phyloP scores from a whole-genome alignment of 345 rosid genomes.

The Eucalyptus tenuipes region DNA sequence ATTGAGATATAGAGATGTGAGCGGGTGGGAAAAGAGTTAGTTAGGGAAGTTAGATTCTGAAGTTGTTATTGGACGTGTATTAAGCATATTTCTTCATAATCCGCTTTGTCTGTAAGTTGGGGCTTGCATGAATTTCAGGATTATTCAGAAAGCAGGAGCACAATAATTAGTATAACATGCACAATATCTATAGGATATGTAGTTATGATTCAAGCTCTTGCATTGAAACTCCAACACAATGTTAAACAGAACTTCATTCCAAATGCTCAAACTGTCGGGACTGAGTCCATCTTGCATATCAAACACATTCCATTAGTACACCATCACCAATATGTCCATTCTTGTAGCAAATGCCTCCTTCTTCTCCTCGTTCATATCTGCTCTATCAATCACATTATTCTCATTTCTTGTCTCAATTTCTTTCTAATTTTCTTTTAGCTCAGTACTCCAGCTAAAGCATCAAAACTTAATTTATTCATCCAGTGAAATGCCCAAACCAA shows the following conservation, averaged over 20 bases:
- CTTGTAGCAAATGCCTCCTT: neutral
- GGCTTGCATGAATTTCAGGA: neutral
- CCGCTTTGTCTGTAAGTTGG: neutral
- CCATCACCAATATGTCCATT: neutral
- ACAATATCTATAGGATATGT: neutral
- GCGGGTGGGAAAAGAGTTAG: neutral
- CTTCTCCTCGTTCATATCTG: neutral
- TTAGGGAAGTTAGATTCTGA: neutral
- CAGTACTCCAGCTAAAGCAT: neutral
- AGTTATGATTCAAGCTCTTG: neutral
- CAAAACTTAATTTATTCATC: neutral
- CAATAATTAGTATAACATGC: neutral
- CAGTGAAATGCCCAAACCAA: neutral
- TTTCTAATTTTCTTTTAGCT: neutral
- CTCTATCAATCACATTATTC: neutral
- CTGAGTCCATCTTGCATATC: neutral
- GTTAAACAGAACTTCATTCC: neutral
- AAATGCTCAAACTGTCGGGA: neutral
- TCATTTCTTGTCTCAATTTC: neutral
- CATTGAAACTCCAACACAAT: neutral
- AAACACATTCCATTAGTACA: neutral
- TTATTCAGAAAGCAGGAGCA: neutral
- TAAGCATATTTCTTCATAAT: neutral
- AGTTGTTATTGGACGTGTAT: neutral
- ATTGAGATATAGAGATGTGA: neutral